Evolutionary conservation across 2,329 filamentous ascomycete species (phyloP).

Genomic region (Alternaria ethzedia): DNA sequence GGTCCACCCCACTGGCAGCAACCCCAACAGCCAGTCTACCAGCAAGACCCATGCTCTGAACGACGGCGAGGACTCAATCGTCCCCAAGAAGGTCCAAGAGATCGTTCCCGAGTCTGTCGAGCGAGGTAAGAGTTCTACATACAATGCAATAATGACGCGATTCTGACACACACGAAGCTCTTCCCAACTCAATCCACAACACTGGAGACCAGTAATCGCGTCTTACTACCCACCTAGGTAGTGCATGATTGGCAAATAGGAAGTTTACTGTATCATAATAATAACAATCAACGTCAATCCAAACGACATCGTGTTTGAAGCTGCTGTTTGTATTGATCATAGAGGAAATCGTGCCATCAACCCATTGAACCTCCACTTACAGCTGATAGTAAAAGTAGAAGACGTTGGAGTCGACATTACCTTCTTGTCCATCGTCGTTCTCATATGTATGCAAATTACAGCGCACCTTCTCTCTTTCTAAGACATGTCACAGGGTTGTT

Average conservation of each 20-base stretch:
- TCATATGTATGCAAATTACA: too few relatives aligned
- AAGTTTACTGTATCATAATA: not conserved
- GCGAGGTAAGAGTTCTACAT: conserved; percentile 25
- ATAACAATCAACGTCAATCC: not conserved
- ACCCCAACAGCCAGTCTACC: conserved; percentile 44
- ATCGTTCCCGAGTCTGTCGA: conserved; percentile 54
- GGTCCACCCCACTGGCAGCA: conserved; percentile 48
- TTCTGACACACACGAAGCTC: conserved; percentile 8
- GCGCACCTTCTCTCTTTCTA: not conserved
- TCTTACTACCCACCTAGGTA: too few relatives aligned
- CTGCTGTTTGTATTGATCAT: too few relatives aligned
- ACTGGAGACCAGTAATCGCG: conserved; percentile 36
- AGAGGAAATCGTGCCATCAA: too few relatives aligned
- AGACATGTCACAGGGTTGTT: not conserved
- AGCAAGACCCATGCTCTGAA: conserved; percentile 50
- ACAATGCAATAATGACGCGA: not conserved
- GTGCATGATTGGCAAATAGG: too few relatives aligned
- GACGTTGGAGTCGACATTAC: too few relatives aligned
- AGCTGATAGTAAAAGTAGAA: too few relatives aligned
- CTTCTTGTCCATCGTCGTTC: too few relatives aligned
- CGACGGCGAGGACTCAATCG: conserved; percentile 46
- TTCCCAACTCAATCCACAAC: conserved; percentile 55
- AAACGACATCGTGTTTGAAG: too few relatives aligned
- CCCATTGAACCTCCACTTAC: too few relatives aligned
- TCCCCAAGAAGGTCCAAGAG: conserved; percentile 54